Base-by-base conservation (phyloP, 2,329 filamentous ascomycete genomes). In the Apiospora saccharicola region DNA sequence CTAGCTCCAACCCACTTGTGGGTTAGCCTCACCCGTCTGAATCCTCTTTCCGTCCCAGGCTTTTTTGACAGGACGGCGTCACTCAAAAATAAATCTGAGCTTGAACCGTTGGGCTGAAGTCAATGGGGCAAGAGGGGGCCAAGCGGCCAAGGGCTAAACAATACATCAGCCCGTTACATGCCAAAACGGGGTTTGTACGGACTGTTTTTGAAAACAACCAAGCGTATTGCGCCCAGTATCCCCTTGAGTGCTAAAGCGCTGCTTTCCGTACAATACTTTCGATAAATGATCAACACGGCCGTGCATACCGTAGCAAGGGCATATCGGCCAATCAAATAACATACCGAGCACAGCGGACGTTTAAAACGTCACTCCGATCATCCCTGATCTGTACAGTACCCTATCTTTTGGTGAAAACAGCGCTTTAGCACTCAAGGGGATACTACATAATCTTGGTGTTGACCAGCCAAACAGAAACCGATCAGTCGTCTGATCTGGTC, bases 131-230 rank as follows among this genome's bases (percentile, higher is more conserved):
- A 64, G 30, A n/a, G 34, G 30, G 57, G 19, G 19, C 26, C 30
- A 24, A 30, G 57, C 37, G 37, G 37, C 57, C 57, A 64, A 64
- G 57, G 34, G 24, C 4, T 41, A 64, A 64, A 41, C 7, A 41
- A 64, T 37, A 37, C 57, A 64, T 64, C 53, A 64, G 57, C 57
- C 57, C 57, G 57, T 41, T 64, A 64, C 57, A 64, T 64, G 57
- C 57, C 57, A 64, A 41, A 37, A 41, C 6, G 57, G 57, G 57
- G 34, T 41, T 41, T 64, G 34, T 64, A 64, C 19, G 57, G 14
- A 41, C 41, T n/a, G n/a, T 49, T 0, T 24, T 6, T 24, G 8
- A 41, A 41, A 14, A n/a, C 16, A 22, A 10, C n/a, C n/a, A n/a
- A 64, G 34, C 57, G 57, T 4, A 22, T 10, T 12, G 57, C 12